Percentiles rank a stretch among this genome's conserved stretches.
Conservation (phyloP, 2,329 filamentous ascomycete species). For the Botryotinia narcissicola region DNA sequence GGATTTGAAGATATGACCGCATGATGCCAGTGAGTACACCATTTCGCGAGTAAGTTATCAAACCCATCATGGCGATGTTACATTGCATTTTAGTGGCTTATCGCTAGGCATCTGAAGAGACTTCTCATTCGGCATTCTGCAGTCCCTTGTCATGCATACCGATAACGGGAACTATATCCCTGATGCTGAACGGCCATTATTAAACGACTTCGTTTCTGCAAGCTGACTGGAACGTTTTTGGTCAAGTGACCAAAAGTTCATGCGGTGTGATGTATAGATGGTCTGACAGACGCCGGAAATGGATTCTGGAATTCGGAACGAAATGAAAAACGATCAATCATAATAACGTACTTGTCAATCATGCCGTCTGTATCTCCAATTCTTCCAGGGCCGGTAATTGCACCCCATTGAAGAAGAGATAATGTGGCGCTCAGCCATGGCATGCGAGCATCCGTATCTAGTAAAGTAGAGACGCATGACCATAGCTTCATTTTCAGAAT, state of each 20-base stretch:
- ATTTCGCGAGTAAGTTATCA: conserved; percentile 8
- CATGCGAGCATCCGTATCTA: conserved; percentile 78
- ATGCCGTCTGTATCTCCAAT: conserved; percentile 72
- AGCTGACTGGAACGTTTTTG: conserved; percentile 34
- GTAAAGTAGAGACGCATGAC: conserved; percentile 67
- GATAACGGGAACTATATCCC: conserved; percentile 28
- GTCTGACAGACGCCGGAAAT: conserved; percentile 21
- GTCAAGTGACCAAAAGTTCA: conserved; percentile 51
- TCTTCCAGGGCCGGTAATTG: conserved; percentile 70
- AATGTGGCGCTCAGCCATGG: conserved; percentile 81
- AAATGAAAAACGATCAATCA: conserved; percentile 24
- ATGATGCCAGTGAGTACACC: conserved; percentile 24
- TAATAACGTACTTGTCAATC: conserved; percentile 73
- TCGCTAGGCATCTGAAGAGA: conserved; percentile 14
- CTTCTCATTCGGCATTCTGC: conserved; percentile 26
- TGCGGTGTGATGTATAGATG: conserved; percentile 22
- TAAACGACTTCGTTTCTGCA: conserved; percentile 32
- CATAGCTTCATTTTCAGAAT: conserved; percentile 75
- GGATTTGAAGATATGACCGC: conserved; percentile 21
- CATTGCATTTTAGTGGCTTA: conserved; percentile 26
- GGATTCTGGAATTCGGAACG: conserved; percentile 11
- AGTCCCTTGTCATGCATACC: conserved; percentile 34
- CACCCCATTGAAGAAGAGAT: conserved; percentile 72
- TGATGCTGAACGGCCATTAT: conserved; percentile 22
- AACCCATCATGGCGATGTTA: conserved; percentile 23